Evolutionary conservation across 169 alveolate genomes (phyloP).

Genomic region (Eimeria zaria): DNA sequence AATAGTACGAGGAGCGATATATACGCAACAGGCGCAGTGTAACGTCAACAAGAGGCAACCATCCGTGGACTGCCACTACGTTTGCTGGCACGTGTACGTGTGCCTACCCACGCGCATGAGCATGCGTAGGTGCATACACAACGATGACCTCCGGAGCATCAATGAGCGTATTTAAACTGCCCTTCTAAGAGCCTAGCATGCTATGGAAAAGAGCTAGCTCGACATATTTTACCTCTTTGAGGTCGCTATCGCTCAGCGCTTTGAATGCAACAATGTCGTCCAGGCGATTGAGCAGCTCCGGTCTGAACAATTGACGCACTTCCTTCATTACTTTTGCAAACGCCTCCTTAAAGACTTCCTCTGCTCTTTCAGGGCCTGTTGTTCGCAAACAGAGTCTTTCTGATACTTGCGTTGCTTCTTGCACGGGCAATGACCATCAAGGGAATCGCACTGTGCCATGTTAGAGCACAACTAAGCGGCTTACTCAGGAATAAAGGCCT

Average conservation of each 20-base stretch:
- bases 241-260: conserved; percentile 87
- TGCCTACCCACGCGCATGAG: background rate
- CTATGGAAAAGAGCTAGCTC: background rate
- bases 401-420: background rate
- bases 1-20: background rate
- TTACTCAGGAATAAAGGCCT: too few relatives aligned
- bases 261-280: conserved; percentile 94
- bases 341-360: background rate
- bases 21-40: background rate
- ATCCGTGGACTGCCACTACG: background rate
- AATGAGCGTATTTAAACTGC: background rate
- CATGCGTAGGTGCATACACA: background rate
- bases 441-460: too few relatives aligned
- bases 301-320: conserved; percentile 91
- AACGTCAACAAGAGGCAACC: background rate
- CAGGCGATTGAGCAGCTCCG: conserved; percentile 94
- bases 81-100: too few relatives aligned
- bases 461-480: too few relatives aligned
- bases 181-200: background rate
- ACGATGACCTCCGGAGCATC: background rate
- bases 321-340: conserved; percentile 88
- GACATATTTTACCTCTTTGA: conserved; percentile 29
- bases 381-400: background rate
- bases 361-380: conserved; percentile 18
- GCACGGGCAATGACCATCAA: background rate